A percentile compares a stretch with the other conserved stretches of the same genome.
These are phyloP conservation scores for Lactarius quietus DNA, from an alignment of 768 basidiomycete species.

Conservation along the genomic window DNA sequence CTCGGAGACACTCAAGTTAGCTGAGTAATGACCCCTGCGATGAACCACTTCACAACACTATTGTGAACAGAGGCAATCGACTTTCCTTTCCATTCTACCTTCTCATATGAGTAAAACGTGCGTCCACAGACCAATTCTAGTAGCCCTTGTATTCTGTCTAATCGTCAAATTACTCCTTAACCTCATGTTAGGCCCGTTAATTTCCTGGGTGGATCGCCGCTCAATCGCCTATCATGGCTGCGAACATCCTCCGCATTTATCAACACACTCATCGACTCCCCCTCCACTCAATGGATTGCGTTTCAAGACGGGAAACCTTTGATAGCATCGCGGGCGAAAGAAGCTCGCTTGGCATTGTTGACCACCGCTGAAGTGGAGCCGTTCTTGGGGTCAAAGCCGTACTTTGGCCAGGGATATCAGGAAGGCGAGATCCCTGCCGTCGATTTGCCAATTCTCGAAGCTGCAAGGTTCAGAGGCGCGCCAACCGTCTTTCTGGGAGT, in stretches of 20 bases:
- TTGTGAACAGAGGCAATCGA: background rate
- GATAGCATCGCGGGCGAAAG: slow-evolving; percentile 36
- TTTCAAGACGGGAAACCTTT: slow-evolving; percentile 75
- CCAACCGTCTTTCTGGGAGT: slow-evolving; percentile 79
- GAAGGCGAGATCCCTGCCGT: slow-evolving; percentile 33
- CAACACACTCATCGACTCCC: slow-evolving; percentile 58
- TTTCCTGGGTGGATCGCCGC: slow-evolving; percentile 59
- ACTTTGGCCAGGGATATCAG: slow-evolving; percentile 65
- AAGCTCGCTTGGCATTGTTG: slow-evolving; percentile 48
- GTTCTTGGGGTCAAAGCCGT: slow-evolving; percentile 63
- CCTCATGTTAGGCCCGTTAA: slow-evolving; percentile 40
- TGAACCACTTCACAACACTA: background rate
- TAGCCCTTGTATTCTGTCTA: slow-evolving; percentile 13
- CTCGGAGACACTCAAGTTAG: background rate
- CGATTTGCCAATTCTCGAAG: slow-evolving; percentile 42
- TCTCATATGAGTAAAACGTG: slow-evolving; percentile 24
- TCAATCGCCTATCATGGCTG: slow-evolving; percentile 83
- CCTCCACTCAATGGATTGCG: slow-evolving; percentile 70
- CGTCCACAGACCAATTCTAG: slow-evolving; percentile 13
- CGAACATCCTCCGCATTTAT: slow-evolving; percentile 72
- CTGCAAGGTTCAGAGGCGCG: slow-evolving; percentile 54
- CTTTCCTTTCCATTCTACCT: background rate
- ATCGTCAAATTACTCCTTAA: slow-evolving; percentile 13
- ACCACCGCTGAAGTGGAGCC: slow-evolving; percentile 58
- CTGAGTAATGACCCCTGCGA: slow-evolving; percentile 6